Evolutionary conservation across 176 grass and related monocot genomes (phyloP).

Genomic region (Ensete ventricosum): DNA sequence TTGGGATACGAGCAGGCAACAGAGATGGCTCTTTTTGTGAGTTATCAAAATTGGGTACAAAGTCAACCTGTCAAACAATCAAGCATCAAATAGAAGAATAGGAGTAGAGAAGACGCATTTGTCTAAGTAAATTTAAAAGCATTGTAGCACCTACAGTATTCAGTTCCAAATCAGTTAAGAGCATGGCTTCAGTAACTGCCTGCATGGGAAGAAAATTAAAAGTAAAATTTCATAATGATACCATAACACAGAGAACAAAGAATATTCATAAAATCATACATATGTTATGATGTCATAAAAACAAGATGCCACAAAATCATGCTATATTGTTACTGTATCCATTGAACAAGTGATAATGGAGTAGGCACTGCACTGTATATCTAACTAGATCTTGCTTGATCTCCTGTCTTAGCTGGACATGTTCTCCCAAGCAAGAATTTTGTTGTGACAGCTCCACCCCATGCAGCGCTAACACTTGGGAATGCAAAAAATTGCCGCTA

Average conservation of each 20-base stretch:
- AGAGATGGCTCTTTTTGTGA: constrained; percentile 94
- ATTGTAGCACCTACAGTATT: constrained; percentile 53
- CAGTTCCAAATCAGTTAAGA: constrained; percentile 81
- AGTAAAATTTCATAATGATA: background rate
- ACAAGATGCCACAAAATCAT: background rate
- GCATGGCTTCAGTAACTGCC: constrained; percentile 86
- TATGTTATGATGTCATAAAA: background rate
- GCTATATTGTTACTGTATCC: too few species aligned
- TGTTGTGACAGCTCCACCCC: too few species aligned
- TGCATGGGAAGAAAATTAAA: constrained; percentile 35
- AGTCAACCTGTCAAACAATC: constrained; percentile 64
- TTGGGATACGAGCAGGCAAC: constrained; percentile 80
- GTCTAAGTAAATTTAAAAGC: constrained; percentile 13
- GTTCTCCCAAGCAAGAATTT: too few species aligned
- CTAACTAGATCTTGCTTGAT: too few species aligned
- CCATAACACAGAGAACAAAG: too few species aligned
- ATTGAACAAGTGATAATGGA: too few species aligned
- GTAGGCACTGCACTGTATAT: too few species aligned
- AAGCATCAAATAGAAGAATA: constrained; percentile 23
- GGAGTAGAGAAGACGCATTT: constrained; percentile 15
- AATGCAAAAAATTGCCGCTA: too few species aligned
- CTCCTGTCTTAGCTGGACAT: too few species aligned
- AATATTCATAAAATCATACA: too few species aligned
- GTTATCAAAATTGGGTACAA: constrained; percentile 83
- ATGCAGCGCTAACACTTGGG: too few species aligned